Conservation (phyloP, 2,329 filamentous ascomycete genomes). For the Neonectria coccinea region DNA sequence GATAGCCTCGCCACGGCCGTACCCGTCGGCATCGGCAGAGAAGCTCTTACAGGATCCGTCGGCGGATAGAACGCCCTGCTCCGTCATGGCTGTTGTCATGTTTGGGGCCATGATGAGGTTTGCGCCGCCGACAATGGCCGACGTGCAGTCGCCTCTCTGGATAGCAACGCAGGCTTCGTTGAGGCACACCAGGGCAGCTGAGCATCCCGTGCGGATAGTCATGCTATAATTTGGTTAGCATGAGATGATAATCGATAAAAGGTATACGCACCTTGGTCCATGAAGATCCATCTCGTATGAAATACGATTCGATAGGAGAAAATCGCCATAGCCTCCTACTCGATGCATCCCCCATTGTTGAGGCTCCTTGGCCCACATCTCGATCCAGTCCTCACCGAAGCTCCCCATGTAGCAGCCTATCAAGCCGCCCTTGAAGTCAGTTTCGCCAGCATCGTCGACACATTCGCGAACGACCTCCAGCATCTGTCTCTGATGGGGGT, state of each 20-base stretch:
- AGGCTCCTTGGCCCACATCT: slow-evolving; percentile 11
- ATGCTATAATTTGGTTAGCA: slow-evolving; percentile 38
- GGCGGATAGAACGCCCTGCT: slow-evolving; percentile 40
- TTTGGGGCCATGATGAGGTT: slow-evolving; percentile 49
- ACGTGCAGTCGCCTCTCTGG: slow-evolving; percentile 39
- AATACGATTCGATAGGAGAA: not conserved
- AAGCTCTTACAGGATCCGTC: slow-evolving; percentile 47
- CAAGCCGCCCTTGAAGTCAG: not conserved
- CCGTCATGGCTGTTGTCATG: slow-evolving; percentile 35
- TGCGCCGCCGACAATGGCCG: slow-evolving; percentile 49
- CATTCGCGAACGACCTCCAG: not conserved
- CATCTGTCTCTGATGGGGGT: not conserved
- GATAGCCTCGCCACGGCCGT: slow-evolving; percentile 58
- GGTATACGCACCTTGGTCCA: too few relatives aligned
- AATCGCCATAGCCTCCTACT: not conserved
- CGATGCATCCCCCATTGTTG: not conserved
- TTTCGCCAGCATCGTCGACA: not conserved
- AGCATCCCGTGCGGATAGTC: slow-evolving; percentile 52
- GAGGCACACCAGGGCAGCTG: slow-evolving; percentile 46
- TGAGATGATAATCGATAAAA: too few relatives aligned
- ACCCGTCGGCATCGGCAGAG: slow-evolving; percentile 54
- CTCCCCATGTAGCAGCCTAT: not conserved
- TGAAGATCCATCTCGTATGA: not conserved
- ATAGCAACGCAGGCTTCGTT: slow-evolving; percentile 50
- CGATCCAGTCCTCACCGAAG: not conserved